phyloP scores from a whole-genome alignment of 805 yeast species.

The Saccharomycopsis microspora region DNA sequence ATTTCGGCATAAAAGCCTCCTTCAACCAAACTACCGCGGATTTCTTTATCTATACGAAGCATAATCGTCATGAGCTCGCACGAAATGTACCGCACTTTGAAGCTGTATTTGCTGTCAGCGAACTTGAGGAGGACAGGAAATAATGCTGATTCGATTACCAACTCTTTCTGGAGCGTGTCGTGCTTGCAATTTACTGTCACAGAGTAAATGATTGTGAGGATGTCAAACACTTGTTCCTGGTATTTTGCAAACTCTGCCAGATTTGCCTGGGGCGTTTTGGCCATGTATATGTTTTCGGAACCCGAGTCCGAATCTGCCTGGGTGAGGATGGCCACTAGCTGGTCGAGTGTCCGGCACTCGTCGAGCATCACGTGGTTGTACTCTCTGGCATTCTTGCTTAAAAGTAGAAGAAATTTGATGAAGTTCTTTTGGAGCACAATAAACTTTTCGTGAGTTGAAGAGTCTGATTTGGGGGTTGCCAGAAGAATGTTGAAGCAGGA shows the following conservation, averaged over 20 bases:
- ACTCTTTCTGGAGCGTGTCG: constrained; percentile 8
- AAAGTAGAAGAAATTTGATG: constrained; percentile 11
- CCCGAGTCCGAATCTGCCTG: background rate
- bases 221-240: constrained; percentile 9
- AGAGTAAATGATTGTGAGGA: constrained; percentile 14
- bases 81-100: constrained; percentile 13
- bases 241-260: background rate
- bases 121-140: constrained; percentile 7
- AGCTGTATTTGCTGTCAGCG: constrained; percentile 6
- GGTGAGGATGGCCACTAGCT: background rate
- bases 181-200: constrained; percentile 11
- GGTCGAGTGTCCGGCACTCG: background rate
- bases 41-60: constrained; percentile 49
- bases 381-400: constrained; percentile 12
- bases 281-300: background rate
- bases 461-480: background rate
- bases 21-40: background rate
- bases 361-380: constrained; percentile 8
- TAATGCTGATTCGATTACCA: constrained; percentile 6
- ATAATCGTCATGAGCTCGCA: constrained; percentile 33
- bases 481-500: constrained; percentile 6
- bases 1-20: constrained; percentile 4
- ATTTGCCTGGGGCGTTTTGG: background rate
- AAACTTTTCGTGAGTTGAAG: background rate
- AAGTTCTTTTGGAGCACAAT: constrained; percentile 8